Evolutionary conservation across 257 asterid genomes (phyloP), one percentile per base, ranked within the genome.

Genomic region (Mentha longifolia): DNA sequence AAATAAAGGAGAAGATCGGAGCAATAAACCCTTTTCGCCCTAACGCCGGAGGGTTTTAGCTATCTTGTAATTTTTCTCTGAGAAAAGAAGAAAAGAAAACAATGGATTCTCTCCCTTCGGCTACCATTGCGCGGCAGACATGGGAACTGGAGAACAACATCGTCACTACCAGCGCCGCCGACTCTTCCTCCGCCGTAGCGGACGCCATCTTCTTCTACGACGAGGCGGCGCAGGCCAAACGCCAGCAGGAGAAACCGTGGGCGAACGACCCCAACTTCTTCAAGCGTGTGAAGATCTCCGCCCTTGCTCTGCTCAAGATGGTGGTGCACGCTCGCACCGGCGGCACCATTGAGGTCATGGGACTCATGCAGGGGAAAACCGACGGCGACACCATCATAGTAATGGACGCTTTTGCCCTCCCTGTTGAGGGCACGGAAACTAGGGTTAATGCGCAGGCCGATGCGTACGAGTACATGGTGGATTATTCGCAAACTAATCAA

Each of bases 371-470:
- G 81, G 99, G 99, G 13, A 95, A 95, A 76, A 92, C 95, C 13
- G 98, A 95, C 41, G 98, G 98, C 7, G 99, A 95, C 73, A 80
- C 97, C 22, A 89, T 95, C 47, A 89, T 95, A 68, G 98, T 95
- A 11, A 92, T 92, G 93, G 99, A 95, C 84, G 99, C 98, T 59
- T 95, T 95, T 80, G 99, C 99, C 81, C 95, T 95, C 0, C 99
- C 99, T 6, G 98, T 95, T 22, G 99, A 95, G 81, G 99, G 99
- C 6, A 95, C 99, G 7, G 99, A 95, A 71, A 95, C 99, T 78
- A 89, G 99, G 86, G 99, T 95, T 73, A 95, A 95, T 84, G 99
- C 99, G 42, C 99, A 95, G 84, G 97, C 97, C 46, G 97, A 94
- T 89, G 99, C 99, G 0, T 94, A 94, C 66, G 97, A 94, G 79